Conservation (phyloP, 2,329 filamentous ascomycete species). For the Pseudogymnoascus sp. region DNA sequence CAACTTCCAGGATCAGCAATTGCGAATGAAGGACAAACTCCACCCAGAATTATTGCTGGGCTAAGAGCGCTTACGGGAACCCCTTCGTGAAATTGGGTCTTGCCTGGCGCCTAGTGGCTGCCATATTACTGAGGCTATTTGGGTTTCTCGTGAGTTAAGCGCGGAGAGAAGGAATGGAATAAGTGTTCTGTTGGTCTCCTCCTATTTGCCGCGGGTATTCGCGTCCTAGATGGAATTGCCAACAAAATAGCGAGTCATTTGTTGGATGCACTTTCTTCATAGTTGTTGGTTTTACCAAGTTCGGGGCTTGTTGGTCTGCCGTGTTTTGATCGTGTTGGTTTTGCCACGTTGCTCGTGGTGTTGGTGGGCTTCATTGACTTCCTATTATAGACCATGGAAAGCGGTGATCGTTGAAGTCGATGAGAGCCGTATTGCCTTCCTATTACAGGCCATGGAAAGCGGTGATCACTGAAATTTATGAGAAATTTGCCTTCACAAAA, state of each 20-base stretch:
- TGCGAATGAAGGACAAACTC: not conserved
- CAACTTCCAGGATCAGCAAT: not conserved
- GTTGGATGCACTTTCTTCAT: not conserved
- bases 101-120: not conserved
- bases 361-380: not conserved
- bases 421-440: not conserved
- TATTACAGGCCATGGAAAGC: not conserved
- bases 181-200: not conserved
- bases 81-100: conserved; percentile 1
- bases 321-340: not conserved
- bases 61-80: not conserved
- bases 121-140: not conserved
- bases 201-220: not conserved
- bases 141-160: not conserved
- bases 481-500: not conserved
- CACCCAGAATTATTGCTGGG: not conserved
- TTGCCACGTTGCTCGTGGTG: not conserved
- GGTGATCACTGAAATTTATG: not conserved
- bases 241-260: not conserved
- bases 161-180: not conserved
- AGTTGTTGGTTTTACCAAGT: not conserved
- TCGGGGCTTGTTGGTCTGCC: not conserved
- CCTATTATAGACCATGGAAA: not conserved
- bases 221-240: not conserved
- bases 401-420: not conserved